Conservation (phyloP, 1,284 basidiomycete genomes). For the Puccinia coronata region DNA sequence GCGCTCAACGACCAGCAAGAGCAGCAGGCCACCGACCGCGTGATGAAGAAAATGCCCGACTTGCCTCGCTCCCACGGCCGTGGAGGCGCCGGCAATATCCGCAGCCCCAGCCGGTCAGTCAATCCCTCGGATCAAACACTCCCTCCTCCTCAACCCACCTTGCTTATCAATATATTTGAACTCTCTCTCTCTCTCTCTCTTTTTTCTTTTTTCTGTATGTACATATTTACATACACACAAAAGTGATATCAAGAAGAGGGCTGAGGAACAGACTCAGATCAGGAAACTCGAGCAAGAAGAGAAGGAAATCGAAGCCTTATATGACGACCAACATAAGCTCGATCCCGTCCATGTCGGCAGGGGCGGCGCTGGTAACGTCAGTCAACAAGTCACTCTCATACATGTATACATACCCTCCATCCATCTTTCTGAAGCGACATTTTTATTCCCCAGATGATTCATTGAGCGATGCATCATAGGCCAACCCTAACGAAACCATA, state of each 20-base stretch:
- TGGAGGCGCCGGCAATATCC: constrained; percentile 43
- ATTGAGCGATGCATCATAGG: no score
- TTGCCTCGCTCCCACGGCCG: constrained; percentile 26
- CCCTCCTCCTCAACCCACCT: neutral
- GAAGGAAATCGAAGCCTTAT: constrained; percentile 19
- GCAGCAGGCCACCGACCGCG: neutral
- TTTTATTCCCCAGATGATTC: neutral
- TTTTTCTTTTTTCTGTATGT: neutral
- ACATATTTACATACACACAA: no score
- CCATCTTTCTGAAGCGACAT: neutral
- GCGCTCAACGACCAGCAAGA: constrained; percentile 3
- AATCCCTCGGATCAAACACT: no score
- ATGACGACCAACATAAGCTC: constrained; percentile 22
- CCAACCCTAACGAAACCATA: neutral
- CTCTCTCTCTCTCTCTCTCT: neutral
- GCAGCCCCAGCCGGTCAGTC: constrained; percentile 29
- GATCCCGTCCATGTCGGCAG: constrained; percentile 18
- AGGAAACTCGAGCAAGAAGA: constrained; percentile 26
- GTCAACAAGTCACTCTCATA: no score
- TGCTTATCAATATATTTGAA: neutral
- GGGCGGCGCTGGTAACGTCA: constrained; percentile 42
- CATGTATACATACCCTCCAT: neutral
- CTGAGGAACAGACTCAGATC: constrained; percentile 14
- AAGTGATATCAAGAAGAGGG: constrained; percentile 16
- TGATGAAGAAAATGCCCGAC: neutral